A percentile compares a stretch with the other conserved stretches of the same genome.
Conservation (phyloP, 495 filamentous ascomycete genomes). For the Apodospora peruviana region DNA sequence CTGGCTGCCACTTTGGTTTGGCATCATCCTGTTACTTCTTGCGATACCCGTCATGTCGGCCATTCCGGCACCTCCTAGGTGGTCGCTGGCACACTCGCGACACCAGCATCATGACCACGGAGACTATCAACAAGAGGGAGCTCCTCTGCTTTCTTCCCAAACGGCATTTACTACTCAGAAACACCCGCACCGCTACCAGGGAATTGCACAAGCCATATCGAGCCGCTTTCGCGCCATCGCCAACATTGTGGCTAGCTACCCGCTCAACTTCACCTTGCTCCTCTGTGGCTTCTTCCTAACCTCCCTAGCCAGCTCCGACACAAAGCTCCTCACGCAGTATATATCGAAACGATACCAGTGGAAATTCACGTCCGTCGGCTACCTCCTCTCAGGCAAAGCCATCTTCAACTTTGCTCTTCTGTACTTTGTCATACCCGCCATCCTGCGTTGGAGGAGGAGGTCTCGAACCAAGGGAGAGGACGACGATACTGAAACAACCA, state of each 20-base stretch:
- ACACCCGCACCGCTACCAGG: slow-evolving; percentile 21
- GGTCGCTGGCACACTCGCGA: neutral
- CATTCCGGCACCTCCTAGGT: slow-evolving; percentile 7
- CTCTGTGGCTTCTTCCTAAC: slow-evolving; percentile 36
- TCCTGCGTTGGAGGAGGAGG: slow-evolving; percentile 19
- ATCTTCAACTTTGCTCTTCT: slow-evolving; percentile 37
- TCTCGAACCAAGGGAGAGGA: slow-evolving; percentile 2
- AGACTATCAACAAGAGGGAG: slow-evolving; percentile 13
- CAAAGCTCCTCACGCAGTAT: slow-evolving; percentile 39
- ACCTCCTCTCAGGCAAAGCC: slow-evolving; percentile 39
- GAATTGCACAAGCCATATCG: slow-evolving; percentile 6
- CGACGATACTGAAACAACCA: slow-evolving; percentile 20
- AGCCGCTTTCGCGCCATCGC: slow-evolving; percentile 19
- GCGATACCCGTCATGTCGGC: slow-evolving; percentile 26
- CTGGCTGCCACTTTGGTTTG: slow-evolving; percentile 36
- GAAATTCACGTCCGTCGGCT: slow-evolving; percentile 35
- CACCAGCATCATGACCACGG: neutral
- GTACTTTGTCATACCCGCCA: slow-evolving; percentile 28
- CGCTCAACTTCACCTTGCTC: slow-evolving; percentile 28
- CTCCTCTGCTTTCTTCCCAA: slow-evolving; percentile 4
- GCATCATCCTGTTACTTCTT: slow-evolving; percentile 30
- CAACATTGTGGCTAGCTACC: slow-evolving; percentile 6
- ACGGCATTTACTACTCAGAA: neutral
- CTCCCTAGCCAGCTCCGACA: slow-evolving; percentile 41
- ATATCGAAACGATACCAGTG: slow-evolving; percentile 39